These are phyloP conservation scores for Cercophora scortea DNA, from an alignment of 495 filamentous ascomycete genomes.

Conservation along the genomic window DNA sequence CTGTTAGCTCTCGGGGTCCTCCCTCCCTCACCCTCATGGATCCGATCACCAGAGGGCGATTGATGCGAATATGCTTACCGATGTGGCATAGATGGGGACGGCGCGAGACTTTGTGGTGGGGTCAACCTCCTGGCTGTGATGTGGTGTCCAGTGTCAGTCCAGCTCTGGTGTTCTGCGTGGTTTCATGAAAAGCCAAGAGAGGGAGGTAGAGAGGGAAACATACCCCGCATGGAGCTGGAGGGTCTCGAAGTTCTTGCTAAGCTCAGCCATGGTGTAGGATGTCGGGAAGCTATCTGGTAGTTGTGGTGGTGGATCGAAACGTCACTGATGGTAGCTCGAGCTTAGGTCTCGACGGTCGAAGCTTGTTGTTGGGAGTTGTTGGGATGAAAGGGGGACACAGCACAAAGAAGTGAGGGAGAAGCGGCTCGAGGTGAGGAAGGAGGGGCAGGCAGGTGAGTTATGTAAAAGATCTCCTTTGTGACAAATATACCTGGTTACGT, in stretches of 20 bases:
- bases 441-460: not conserved
- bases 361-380: no score
- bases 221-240: conserved; percentile 96
- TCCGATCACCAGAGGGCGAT: no score
- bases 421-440: no score
- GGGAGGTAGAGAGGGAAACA: conserved; percentile 9
- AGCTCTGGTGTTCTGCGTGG: not conserved
- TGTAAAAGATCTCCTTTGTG: no score
- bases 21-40: not conserved
- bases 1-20: conserved; percentile 2
- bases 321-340: no score
- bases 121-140: conserved; percentile 69
- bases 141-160: conserved; percentile 10
- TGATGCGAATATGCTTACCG: conserved; percentile 41
- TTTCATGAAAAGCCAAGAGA: not conserved
- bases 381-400: no score
- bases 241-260: conserved; percentile 70
- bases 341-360: no score
- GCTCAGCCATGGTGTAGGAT: conserved; percentile 22
- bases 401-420: no score
- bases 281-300: not conserved
- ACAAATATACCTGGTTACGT: no score
- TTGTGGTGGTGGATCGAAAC: not conserved
- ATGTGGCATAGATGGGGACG: conserved; percentile 93
- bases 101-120: conserved; percentile 82